Conservation (phyloP, 345 rosid genomes). For the Populus nigra region DNA sequence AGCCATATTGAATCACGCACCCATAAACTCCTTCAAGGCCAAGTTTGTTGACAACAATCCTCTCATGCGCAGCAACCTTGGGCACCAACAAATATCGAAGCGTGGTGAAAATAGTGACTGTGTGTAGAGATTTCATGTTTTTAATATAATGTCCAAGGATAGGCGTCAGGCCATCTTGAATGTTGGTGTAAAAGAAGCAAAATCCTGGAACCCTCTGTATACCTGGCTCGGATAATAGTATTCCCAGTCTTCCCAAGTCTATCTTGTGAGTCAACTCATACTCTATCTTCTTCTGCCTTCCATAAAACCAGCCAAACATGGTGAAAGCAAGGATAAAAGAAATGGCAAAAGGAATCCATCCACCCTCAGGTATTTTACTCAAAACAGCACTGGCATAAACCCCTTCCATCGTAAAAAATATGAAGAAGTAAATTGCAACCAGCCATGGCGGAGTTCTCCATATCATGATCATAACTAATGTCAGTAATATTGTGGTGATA, state of each 20-base stretch:
- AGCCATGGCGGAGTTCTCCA: slow-evolving; percentile 68
- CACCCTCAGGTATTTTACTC: slow-evolving; percentile 71
- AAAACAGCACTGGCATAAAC: slow-evolving; percentile 75
- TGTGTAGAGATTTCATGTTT: slow-evolving; percentile 79
- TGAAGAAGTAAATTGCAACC: slow-evolving; percentile 57
- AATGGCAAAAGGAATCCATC: slow-evolving; percentile 91
- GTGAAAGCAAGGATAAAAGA: slow-evolving; percentile 68
- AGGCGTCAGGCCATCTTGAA: slow-evolving; percentile 77
- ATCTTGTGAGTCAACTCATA: slow-evolving; percentile 68
- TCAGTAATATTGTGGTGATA: slow-evolving; percentile 68
- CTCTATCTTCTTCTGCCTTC: slow-evolving; percentile 75
- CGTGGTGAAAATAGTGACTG: slow-evolving; percentile 67
- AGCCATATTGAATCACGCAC: slow-evolving; percentile 63
- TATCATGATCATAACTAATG: slow-evolving; percentile 77
- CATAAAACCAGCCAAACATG: slow-evolving; percentile 89
- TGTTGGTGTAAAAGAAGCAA: slow-evolving; percentile 83
- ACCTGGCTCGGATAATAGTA: slow-evolving; percentile 55
- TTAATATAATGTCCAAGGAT: slow-evolving; percentile 72
- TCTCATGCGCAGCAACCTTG: slow-evolving; percentile 50
- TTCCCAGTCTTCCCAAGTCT: slow-evolving; percentile 50
- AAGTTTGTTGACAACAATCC: slow-evolving; percentile 40
- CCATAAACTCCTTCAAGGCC: slow-evolving; percentile 50
- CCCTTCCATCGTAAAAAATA: slow-evolving; percentile 72
- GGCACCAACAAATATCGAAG: slow-evolving; percentile 63
- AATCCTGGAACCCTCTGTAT: slow-evolving; percentile 75